phyloP scores from a whole-genome alignment of 495 filamentous ascomycete species.

The Talaromyces nanjingensis region DNA sequence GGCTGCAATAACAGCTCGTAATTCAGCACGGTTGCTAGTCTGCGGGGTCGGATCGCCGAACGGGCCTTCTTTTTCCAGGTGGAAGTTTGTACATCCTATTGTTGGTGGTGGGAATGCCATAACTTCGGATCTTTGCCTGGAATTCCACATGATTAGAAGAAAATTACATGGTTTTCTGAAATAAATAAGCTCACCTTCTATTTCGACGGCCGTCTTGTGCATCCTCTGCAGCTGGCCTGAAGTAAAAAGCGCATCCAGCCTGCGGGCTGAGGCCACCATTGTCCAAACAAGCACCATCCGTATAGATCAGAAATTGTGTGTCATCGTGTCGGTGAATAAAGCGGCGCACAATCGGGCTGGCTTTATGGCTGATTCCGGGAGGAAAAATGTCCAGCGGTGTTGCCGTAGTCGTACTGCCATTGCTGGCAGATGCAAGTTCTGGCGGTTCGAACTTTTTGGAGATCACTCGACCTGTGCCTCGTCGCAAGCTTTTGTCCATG shows the following conservation, averaged over 20 bases:
- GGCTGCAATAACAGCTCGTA: conserved; percentile 35
- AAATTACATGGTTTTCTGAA: no score
- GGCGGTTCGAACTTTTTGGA: conserved; percentile 23
- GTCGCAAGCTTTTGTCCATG: conserved; percentile 6
- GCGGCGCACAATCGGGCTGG: conserved; percentile 11
- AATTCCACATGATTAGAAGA: background rate
- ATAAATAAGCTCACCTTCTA: background rate
- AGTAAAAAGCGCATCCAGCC: conserved; percentile 31
- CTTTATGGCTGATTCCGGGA: conserved; percentile 5
- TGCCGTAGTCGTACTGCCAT: background rate
- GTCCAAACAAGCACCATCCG: conserved; percentile 31
- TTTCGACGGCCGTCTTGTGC: background rate
- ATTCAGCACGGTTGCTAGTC: conserved; percentile 35
- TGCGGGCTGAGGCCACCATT: conserved; percentile 25
- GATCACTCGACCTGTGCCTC: conserved; percentile 21
- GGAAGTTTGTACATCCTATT: background rate
- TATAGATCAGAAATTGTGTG: conserved; percentile 30
- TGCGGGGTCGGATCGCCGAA: conserved; percentile 14
- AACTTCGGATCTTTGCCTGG: background rate
- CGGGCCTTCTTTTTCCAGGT: conserved; percentile 18
- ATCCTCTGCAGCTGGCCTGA: conserved; percentile 1
- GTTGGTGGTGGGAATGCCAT: background rate
- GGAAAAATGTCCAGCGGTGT: conserved; percentile 19
- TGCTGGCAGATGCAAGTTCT: background rate
- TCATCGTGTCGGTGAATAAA: conserved; percentile 21